Evolutionary conservation across 768 basidiomycete species (phyloP), one percentile per base, ranked within the genome.

Genomic region (Mycena belliarum): DNA sequence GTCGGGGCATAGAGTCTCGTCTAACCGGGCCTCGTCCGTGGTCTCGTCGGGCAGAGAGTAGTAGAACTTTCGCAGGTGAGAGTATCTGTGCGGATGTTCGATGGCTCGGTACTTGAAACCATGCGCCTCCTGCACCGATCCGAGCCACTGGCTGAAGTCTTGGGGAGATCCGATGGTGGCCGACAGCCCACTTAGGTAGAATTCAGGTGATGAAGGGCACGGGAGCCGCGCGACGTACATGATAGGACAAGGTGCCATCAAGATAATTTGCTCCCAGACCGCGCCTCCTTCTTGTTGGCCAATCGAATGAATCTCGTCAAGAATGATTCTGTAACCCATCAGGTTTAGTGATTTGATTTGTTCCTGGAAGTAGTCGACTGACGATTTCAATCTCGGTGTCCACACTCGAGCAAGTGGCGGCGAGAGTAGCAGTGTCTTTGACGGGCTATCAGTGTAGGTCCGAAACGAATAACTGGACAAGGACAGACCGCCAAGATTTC

Each of bases 261-360:
- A 69, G 9, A 90, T 73, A n/a, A 88, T 84, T 64, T 89, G 85
- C 63, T 89, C 87, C 88, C 88, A 89, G 2, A 88, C 82, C 0
- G 83, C 75, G 2, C 88, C 88, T 1, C 83, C 85, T 55, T 85
- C 82, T 64, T 87, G 81, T 57, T 88, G 84, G 3, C 88, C 87
- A 49, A 90, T 87, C 3, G 82, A 79, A 65, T 90, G 88, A 41
- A 84, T 82, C 64, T 84, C 82, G 61, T 87, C 86, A 16, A 90
- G 72, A 44, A 89, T 81, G 56, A 90, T 86, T n/a, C 86, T 87
- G 52, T 32, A 12, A 40, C 24, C 28, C n/a, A 55, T 8, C 23
- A 21, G 6, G 20, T 21, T 35, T 4, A 45, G 15, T 6, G n/a
- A 28, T 33, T 21, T 15, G 2, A 28, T 23, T 10, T 12, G 28